A percentile compares a stretch with the other conserved stretches of the same genome.
Conservation (phyloP, 176 grass and related monocot genomes). For the Luzula sylvatica region DNA sequence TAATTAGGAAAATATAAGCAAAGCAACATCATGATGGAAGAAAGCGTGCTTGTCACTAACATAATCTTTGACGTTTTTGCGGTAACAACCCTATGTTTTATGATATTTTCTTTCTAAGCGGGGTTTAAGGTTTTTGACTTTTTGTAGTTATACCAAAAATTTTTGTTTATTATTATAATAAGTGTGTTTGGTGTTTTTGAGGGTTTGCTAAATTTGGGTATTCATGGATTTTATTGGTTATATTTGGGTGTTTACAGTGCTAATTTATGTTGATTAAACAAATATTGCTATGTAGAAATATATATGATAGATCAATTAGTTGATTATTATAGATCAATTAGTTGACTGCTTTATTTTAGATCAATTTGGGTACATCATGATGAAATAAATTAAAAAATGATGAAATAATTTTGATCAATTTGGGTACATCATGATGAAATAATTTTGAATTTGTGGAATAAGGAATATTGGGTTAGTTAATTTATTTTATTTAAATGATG, state of each 20-base stretch:
- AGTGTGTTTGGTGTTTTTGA: neutral
- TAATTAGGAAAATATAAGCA: slow-evolving; percentile 15
- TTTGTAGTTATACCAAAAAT: neutral
- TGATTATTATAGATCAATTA: too few species aligned
- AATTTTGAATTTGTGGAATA: neutral
- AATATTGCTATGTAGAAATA: too few species aligned
- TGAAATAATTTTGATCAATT: too few species aligned
- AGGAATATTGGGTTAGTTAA: neutral
- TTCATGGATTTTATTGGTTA: neutral
- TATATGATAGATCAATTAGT: too few species aligned
- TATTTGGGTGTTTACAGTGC: neutral
- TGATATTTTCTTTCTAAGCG: neutral
- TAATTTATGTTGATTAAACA: neutral
- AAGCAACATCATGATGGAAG: slow-evolving; percentile 15
- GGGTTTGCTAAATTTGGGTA: neutral
- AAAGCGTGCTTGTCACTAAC: slow-evolving; percentile 15
- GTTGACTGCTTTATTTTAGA: too few species aligned
- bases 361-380: too few species aligned
- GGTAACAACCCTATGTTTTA: neutral
- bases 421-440: too few species aligned
- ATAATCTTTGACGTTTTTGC: neutral
- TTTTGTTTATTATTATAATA: neutral
- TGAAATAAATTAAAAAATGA: too few species aligned
- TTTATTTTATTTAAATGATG: neutral
- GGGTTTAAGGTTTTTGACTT: neutral